A percentile compares a stretch with the other conserved stretches of the same genome.
Conservation (phyloP, 257 asterid genomes). For the Nicotiana noctiflora region DNA sequence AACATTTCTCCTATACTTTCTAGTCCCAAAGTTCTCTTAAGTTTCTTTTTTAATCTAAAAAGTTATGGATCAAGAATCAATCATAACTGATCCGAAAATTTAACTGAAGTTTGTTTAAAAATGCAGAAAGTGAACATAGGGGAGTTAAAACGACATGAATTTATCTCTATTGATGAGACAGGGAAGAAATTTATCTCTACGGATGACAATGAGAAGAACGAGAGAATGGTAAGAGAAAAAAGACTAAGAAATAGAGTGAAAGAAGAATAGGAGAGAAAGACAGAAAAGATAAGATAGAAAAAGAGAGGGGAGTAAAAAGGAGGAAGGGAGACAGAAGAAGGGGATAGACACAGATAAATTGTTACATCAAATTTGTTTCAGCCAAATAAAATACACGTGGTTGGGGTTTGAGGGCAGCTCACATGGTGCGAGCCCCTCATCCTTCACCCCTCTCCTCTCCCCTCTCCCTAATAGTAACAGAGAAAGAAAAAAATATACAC, state of each 20-base stretch:
- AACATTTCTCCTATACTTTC: background rate
- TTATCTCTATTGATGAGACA: background rate
- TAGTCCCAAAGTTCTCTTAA: background rate
- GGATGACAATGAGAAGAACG: background rate
- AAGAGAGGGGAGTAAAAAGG: background rate
- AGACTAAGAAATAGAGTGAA: background rate
- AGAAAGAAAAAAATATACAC: no score
- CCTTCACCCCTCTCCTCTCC: background rate
- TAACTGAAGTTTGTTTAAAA: background rate
- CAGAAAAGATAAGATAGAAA: background rate
- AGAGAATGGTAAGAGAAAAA: background rate
- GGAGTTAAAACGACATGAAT: background rate
- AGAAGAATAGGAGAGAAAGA: background rate
- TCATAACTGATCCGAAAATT: no score
- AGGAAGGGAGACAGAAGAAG: background rate
- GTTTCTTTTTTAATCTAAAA: no score
- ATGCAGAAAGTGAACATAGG: background rate
- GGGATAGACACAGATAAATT: background rate
- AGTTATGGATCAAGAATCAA: no score
- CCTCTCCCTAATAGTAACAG: no score
- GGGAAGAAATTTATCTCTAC: background rate
- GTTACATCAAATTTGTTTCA: background rate
- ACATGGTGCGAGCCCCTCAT: background rate
- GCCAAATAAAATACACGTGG: background rate
- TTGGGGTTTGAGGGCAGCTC: background rate